Evolutionary conservation across 306 rosid species (phyloP), one percentile per base, ranked within the genome.

Genomic region (Rosa chinensis): DNA sequence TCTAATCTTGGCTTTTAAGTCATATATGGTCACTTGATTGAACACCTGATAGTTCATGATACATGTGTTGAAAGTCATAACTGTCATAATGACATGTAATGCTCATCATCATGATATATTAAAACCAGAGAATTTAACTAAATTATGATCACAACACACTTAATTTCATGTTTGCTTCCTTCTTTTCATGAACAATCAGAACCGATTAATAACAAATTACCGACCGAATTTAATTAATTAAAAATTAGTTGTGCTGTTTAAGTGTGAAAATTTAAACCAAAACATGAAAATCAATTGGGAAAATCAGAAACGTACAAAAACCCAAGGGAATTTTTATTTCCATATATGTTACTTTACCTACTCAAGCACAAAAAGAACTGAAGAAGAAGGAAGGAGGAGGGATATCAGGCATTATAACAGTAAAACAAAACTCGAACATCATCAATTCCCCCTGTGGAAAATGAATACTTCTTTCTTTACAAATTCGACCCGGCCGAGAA

Each of bases 401-500:
- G 61, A 53, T 25, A 37, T 52, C 20, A 37, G 53, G 13, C 37
- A 37, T 10, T n/a, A 56, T 11, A 52, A 37, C 5, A 35, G 45
- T 8, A 25, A 50, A 55, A 52, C 32, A 21, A 23, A 39, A 55
- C 50, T 73, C 39, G 21, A 48, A 43, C 35, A 64, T 40, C 7
- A 75, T 40, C 7, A 75, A 9, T 8, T 44, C 58, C 66, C 25
- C 16, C 43, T 59, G 14, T 59, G 44, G 70, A 21, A 74, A 21
- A 10, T 56, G 2, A 5, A 10, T 25, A 28, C 21, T 35, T 12
- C 73, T 66, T 5, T 66, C 61, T 59, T 78, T 23, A 7, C 10
- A 39, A 75, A 55, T 44, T 53, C 45, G 11, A 74, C 80, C 73
- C 45, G 45, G 37, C 37, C 37, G 37, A 73, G 61, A 32, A 59